Conservation (phyloP, 2,329 filamentous ascomycete species). For the Pseudopithomyces chartarum region DNA sequence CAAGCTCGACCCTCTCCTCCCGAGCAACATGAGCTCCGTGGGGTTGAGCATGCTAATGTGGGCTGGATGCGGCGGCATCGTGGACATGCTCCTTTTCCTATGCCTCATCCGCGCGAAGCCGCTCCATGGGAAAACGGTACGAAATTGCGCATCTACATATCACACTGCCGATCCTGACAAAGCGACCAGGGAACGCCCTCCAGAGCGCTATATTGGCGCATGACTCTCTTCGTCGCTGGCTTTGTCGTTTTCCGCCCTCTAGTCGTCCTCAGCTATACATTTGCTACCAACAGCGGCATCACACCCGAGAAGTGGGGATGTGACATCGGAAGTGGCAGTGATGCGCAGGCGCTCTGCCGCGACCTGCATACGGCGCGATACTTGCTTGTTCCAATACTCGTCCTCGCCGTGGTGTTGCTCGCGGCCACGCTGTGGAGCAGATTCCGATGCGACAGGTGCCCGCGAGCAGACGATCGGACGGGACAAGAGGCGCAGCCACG, state of each 20-base stretch:
- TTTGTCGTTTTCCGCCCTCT: slow-evolving; percentile 16
- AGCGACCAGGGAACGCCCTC: not conserved
- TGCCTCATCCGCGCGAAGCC: slow-evolving; percentile 2
- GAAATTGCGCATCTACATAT: not conserved
- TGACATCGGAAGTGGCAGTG: not conserved
- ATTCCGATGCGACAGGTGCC: not conserved
- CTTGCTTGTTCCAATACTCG: slow-evolving; percentile 14
- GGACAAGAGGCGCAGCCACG: slow-evolving; percentile 1
- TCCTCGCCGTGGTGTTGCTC: not conserved
- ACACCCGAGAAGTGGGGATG: slow-evolving; percentile 17
- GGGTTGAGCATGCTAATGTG: slow-evolving; percentile 19
- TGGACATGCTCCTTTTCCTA: slow-evolving; percentile 15
- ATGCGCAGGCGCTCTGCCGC: slow-evolving; percentile 7
- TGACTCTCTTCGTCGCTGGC: slow-evolving; percentile 14
- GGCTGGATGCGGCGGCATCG: slow-evolving; percentile 17
- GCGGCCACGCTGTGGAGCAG: not conserved
- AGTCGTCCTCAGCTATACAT: slow-evolving; percentile 16
- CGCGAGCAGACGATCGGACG: not conserved
- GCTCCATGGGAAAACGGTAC: slow-evolving; percentile 3
- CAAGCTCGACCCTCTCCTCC: not conserved
- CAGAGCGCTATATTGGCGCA: not conserved
- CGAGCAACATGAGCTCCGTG: not conserved
- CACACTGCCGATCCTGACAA: not conserved
- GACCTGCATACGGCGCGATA: slow-evolving; percentile 11
- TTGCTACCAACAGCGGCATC: not conserved